Percentiles rank a stretch among this genome's conserved stretches.
phyloP scores from a whole-genome alignment of 164 flowering plant species.

The Vitis cinerea region DNA sequence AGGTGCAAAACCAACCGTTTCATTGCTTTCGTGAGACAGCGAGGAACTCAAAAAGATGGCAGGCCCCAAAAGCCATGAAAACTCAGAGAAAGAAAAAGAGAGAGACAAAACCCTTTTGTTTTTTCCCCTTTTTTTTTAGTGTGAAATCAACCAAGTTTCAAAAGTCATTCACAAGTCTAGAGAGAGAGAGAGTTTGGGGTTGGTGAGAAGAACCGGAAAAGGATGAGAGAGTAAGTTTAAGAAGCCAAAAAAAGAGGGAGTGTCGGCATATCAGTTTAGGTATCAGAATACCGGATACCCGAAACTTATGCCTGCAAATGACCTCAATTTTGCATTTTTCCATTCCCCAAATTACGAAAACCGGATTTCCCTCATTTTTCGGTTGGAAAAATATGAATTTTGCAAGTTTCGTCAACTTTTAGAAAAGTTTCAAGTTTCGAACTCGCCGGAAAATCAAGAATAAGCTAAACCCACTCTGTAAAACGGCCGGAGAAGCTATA shows the following conservation, averaged over 20 bases:
- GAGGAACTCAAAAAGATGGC: neutral
- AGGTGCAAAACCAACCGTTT: constrained; percentile 3
- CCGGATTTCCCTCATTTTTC: no score
- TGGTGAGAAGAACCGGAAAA: no score
- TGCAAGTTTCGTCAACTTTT: no score
- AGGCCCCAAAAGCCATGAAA: neutral
- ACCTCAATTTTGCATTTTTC: neutral
- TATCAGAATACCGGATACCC: neutral
- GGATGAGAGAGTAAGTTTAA: no score
- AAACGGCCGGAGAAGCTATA: neutral
- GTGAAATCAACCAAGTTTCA: no score
- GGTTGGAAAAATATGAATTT: no score
- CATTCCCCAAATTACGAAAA: no score
- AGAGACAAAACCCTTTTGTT: neutral
- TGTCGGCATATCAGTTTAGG: no score
- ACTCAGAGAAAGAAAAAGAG: neutral
- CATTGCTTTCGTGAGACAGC: constrained; percentile 20
- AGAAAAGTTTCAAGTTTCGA: no score
- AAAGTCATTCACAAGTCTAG: no score
- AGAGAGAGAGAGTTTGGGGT: neutral
- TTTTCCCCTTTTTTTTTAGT: no score
- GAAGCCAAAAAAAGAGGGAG: no score
- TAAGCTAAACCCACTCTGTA: neutral
- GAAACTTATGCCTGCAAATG: constrained; percentile 9
- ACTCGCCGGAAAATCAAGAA: neutral